Percentiles rank a stretch among this genome's conserved stretches.
These are phyloP conservation scores for Fremontodendron californicum DNA, from an alignment of 345 rosid genomes.

Conservation along the genomic window DNA sequence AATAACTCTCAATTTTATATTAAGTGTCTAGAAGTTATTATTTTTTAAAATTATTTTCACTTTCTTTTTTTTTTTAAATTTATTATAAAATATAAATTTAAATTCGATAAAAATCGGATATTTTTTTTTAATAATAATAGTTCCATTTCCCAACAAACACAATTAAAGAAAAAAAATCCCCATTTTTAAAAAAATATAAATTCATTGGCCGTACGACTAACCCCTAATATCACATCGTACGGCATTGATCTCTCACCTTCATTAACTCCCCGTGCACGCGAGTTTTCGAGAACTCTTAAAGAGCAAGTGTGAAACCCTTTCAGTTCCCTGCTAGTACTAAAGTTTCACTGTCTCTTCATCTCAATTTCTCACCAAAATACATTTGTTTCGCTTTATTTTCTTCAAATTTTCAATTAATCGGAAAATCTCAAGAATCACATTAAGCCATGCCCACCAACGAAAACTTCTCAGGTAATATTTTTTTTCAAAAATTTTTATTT, in stretches of 20 bases:
- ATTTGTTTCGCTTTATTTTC: background rate
- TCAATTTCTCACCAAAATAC: background rate
- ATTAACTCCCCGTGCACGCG: background rate
- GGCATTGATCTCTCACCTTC: background rate
- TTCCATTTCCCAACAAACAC: no score
- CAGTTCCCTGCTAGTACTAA: background rate
- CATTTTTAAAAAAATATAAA: no score
- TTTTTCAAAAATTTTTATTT: background rate
- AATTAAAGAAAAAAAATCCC: no score
- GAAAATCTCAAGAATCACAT: background rate
- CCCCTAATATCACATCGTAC: background rate
- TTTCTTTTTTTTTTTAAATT: no score
- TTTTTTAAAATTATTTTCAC: no score
- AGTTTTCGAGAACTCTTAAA: background rate
- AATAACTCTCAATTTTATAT: no score
- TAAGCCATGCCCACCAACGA: conserved; percentile 11
- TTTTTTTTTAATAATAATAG: no score
- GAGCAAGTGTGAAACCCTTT: background rate
- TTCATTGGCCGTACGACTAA: no score
- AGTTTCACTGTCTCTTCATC: background rate
- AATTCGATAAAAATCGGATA: no score
- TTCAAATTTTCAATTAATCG: background rate
- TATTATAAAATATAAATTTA: no score
- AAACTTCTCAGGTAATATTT: background rate
- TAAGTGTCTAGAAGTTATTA: no score